phyloP scores from a whole-genome alignment of 139 green algal species.

The Mychonastes homosphaera region DNA sequence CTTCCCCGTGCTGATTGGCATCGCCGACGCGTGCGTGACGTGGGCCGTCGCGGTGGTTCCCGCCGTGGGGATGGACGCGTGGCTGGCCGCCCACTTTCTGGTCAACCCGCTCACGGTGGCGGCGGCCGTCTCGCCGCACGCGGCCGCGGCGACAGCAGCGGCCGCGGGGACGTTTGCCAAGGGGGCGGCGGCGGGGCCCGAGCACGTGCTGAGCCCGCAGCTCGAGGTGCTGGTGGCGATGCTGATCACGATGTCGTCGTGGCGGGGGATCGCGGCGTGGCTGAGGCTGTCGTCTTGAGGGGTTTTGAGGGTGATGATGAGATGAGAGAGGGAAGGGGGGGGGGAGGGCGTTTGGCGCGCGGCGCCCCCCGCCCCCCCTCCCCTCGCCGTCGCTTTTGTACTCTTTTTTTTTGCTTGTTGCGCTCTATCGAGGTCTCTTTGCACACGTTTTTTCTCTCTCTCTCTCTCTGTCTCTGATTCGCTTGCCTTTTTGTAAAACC shows the following conservation, averaged over 20 bases:
- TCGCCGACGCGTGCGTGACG: slow-evolving; percentile 18
- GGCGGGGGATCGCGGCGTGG: slow-evolving; percentile 23
- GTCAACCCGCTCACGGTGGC: slow-evolving; percentile 15
- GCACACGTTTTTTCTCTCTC: too few species aligned
- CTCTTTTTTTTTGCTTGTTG: too few species aligned
- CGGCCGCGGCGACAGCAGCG: neutral
- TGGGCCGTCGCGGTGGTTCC: slow-evolving; percentile 16
- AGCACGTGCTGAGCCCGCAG: slow-evolving; percentile 21
- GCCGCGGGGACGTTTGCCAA: neutral
- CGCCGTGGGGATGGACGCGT: neutral
- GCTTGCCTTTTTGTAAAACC: too few species aligned
- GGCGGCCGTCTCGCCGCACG: neutral
- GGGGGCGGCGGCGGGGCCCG: slow-evolving; percentile 6
- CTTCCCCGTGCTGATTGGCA: slow-evolving; percentile 14
- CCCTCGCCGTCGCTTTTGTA: too few species aligned
- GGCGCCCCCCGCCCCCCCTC: too few species aligned
- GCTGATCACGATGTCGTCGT: slow-evolving; percentile 34
- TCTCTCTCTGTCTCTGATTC: too few species aligned
- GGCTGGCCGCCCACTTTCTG: slow-evolving; percentile 7
- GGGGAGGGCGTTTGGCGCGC: too few species aligned
- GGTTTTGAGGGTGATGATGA: too few species aligned
- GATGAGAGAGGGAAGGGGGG: too few species aligned
- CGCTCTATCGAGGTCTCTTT: too few species aligned
- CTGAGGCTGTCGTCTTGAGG: slow-evolving; percentile 7
- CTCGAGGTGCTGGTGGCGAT: slow-evolving; percentile 29